Conservation (phyloP, 495 filamentous ascomycete genomes). For the Aspergillus bridgeri region DNA sequence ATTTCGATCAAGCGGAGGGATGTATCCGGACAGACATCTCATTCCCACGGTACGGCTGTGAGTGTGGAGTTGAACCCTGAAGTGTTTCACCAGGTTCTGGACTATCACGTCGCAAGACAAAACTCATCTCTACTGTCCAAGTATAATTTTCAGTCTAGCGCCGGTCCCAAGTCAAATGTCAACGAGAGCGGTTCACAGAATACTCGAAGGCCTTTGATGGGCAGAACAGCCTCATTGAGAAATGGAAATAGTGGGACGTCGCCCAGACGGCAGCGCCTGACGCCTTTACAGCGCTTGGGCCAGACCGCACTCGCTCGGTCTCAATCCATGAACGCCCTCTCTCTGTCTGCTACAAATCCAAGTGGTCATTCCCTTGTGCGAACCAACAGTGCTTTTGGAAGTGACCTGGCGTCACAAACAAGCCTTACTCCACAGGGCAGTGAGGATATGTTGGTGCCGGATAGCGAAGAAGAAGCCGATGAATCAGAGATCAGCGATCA, state of each 20-base stretch:
- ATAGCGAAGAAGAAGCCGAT: conserved; percentile 57
- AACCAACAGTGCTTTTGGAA: not conserved
- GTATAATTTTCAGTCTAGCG: conserved; percentile 26
- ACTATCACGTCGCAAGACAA: conserved; percentile 36
- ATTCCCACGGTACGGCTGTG: conserved; percentile 3
- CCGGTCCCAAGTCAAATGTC: conserved; percentile 3
- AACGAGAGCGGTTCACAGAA: not conserved
- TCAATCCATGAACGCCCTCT: conserved; percentile 30
- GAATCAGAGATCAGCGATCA: conserved; percentile 17
- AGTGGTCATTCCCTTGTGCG: not conserved
- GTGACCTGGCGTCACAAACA: not conserved
- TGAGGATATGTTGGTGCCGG: conserved; percentile 70
- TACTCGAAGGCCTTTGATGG: not conserved
- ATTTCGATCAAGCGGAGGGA: not conserved
- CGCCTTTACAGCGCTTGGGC: conserved; percentile 47
- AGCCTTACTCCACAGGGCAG: conserved; percentile 50
- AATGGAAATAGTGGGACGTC: conserved; percentile 12
- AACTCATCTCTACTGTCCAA: conserved; percentile 36
- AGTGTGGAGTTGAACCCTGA: conserved; percentile 21
- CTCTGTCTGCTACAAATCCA: conserved; percentile 11
- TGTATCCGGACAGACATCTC: not conserved
- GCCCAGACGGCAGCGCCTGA: conserved; percentile 31
- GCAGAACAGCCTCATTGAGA: not conserved
- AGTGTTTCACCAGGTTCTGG: conserved; percentile 31
- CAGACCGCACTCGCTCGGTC: conserved; percentile 45